phyloP scores from a whole-genome alignment of 2,329 filamentous ascomycete species.

The Fusarium incarnatum region DNA sequence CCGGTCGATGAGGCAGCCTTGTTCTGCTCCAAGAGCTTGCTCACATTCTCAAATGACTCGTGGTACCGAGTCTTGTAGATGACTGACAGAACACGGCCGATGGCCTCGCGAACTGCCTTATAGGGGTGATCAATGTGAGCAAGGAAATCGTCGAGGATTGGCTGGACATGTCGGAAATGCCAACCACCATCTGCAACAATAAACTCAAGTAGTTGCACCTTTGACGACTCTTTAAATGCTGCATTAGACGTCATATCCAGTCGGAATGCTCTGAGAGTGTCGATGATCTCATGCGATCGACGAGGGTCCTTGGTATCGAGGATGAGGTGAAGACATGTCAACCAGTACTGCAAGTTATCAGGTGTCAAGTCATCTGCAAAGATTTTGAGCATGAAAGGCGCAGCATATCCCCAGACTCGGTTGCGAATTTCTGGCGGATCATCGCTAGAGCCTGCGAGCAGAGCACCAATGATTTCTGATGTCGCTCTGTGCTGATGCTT shows the following conservation, averaged over 20 bases:
- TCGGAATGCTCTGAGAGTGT: slow-evolving; percentile 84
- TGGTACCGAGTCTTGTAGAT: slow-evolving; percentile 94
- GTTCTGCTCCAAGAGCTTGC: slow-evolving; percentile 80
- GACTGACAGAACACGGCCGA: slow-evolving; percentile 87
- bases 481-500: slow-evolving; percentile 98
- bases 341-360: slow-evolving; percentile 95
- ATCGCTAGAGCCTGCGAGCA: slow-evolving; percentile 85
- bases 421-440: slow-evolving; percentile 79
- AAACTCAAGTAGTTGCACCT: slow-evolving; percentile 91
- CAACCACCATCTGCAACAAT: slow-evolving; percentile 89
- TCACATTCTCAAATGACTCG: slow-evolving; percentile 88
- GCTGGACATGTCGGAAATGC: slow-evolving; percentile 93
- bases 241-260: slow-evolving; percentile 96
- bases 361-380: slow-evolving; percentile 94
- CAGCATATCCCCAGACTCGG: slow-evolving; percentile 87
- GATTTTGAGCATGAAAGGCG: slow-evolving; percentile 86
- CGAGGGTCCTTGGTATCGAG: slow-evolving; percentile 91
- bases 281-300: slow-evolving; percentile 85
- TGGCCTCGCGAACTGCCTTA: slow-evolving; percentile 95
- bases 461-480: slow-evolving; percentile 88
- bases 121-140: slow-evolving; percentile 95
- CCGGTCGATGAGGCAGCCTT: slow-evolving; percentile 85
- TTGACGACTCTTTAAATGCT: slow-evolving; percentile 98
- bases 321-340: slow-evolving; percentile 89
- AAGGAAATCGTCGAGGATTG: slow-evolving; percentile 89